Percentiles rank a stretch among this genome's conserved stretches.
These are phyloP conservation scores for Backusella circina DNA, from an alignment of 192 early-diverging fungal genomes.

Conservation along the genomic window DNA sequence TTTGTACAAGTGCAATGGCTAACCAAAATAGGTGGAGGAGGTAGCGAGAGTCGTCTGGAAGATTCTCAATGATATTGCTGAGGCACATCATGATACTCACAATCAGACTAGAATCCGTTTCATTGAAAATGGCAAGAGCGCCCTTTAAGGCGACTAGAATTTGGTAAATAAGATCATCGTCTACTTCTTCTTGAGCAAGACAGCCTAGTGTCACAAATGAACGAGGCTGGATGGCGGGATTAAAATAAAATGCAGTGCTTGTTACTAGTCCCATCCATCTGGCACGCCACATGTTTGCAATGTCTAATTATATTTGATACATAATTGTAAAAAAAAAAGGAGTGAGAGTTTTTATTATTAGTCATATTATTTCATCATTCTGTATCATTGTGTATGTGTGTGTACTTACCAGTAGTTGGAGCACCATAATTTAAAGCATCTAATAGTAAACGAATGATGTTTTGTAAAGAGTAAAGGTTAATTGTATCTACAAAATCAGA, in stretches of 20 bases:
- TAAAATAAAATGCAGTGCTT: conserved; percentile 89
- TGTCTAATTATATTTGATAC: conserved; percentile 42
- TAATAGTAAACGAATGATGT: conserved; percentile 56
- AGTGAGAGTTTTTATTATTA: not conserved
- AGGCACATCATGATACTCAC: conserved; percentile 84
- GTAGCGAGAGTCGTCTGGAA: conserved; percentile 74
- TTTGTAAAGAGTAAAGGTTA: conserved; percentile 42
- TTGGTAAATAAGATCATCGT: conserved; percentile 89
- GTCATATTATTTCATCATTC: not conserved
- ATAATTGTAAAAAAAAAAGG: no score
- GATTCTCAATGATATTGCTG: conserved; percentile 76
- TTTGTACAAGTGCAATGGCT: conserved; percentile 80
- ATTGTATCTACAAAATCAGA: conserved; percentile 41
- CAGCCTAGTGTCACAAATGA: conserved; percentile 88
- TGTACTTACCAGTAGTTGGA: conserved; percentile 46
- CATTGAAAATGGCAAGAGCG: conserved; percentile 77
- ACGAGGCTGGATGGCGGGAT: conserved; percentile 88
- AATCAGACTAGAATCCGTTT: conserved; percentile 73
- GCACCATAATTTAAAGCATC: conserved; percentile 63
- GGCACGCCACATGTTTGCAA: conserved; percentile 77
- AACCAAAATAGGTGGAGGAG: conserved; percentile 88
- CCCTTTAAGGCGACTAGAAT: conserved; percentile 84
- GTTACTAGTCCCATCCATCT: conserved; percentile 89
- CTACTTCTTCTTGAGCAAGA: conserved; percentile 81
- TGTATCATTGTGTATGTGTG: not conserved